Conservation (phyloP, 1,284 basidiomycete species). For the Laetiporus sulphureus region DNA sequence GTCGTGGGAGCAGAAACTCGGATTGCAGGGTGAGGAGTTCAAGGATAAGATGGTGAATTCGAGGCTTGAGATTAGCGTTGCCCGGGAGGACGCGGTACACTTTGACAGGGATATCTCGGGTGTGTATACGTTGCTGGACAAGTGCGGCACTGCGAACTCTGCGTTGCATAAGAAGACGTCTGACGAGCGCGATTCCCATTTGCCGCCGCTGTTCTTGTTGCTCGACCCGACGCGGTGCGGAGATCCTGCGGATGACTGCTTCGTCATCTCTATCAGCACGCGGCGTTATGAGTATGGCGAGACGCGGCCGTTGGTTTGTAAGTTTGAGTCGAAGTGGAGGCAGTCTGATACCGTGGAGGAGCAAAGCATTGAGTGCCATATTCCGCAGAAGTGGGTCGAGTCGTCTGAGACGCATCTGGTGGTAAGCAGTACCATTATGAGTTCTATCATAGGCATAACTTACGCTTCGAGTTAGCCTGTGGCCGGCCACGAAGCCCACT, state of each 20-base stretch:
- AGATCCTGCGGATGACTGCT: slow-evolving; percentile 63
- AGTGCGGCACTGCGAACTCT: slow-evolving; percentile 85
- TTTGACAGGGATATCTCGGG: slow-evolving; percentile 84
- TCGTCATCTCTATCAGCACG: slow-evolving; percentile 77
- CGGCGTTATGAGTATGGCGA: slow-evolving; percentile 78
- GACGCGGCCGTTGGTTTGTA: slow-evolving; percentile 68
- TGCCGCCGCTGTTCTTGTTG: slow-evolving; percentile 75
- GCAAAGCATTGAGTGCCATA: slow-evolving; percentile 45
- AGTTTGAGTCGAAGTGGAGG: slow-evolving; percentile 70
- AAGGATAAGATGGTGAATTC: slow-evolving; percentile 67
- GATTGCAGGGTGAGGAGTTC: slow-evolving; percentile 60
- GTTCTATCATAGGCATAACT: slow-evolving; percentile 8
- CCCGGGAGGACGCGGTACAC: slow-evolving; percentile 38
- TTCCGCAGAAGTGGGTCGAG: slow-evolving; percentile 62
- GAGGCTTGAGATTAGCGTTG: slow-evolving; percentile 55
- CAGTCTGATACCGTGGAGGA: slow-evolving; percentile 49
- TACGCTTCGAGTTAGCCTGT: slow-evolving; percentile 37
- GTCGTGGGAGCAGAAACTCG: slow-evolving; percentile 82
- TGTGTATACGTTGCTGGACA: slow-evolving; percentile 71
- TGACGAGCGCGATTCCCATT: slow-evolving; percentile 32
- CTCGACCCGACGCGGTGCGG: slow-evolving; percentile 82
- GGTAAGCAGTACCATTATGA: slow-evolving; percentile 33
- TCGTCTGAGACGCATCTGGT: slow-evolving; percentile 39
- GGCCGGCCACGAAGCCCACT: slow-evolving; percentile 51
- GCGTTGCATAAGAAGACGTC: slow-evolving; percentile 72